Conservation (phyloP, 148 eudicot genomes). For the Cornus suecica region DNA sequence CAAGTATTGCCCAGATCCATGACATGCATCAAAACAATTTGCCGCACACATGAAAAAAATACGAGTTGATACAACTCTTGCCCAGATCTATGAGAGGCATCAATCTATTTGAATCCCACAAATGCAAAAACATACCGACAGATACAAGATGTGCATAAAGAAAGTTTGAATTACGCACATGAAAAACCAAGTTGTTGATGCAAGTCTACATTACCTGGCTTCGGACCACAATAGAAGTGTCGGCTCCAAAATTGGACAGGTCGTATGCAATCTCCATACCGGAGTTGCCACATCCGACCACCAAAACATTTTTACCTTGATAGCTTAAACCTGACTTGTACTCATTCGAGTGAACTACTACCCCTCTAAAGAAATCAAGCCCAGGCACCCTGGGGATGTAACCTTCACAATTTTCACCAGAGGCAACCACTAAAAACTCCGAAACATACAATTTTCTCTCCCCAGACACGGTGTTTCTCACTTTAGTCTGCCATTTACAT, state of each 20-base stretch:
- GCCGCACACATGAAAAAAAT: too few species aligned
- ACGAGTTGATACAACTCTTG: too few species aligned
- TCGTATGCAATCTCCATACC: constrained; percentile 52
- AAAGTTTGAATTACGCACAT: too few species aligned
- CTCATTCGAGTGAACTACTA: constrained; percentile 33
- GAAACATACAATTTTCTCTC: constrained; percentile 19
- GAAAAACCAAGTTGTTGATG: background rate
- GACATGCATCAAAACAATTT: too few species aligned
- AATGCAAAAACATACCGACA: too few species aligned
- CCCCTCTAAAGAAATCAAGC: constrained; percentile 23
- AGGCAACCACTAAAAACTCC: constrained; percentile 33
- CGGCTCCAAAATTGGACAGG: constrained; percentile 31
- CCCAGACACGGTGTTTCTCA: background rate
- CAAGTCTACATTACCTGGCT: constrained; percentile 32
- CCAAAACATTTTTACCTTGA: constrained; percentile 26
- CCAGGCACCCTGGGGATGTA: constrained; percentile 32
- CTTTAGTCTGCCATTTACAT: constrained; percentile 32
- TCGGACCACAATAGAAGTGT: constrained; percentile 37
- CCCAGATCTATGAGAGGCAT: too few species aligned
- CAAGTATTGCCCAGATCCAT: too few species aligned
- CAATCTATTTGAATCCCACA: too few species aligned
- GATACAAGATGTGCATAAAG: too few species aligned
- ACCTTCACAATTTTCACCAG: constrained; percentile 34
- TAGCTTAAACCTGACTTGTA: constrained; percentile 31
- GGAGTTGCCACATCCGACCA: constrained; percentile 48